These are phyloP conservation scores for Hevea brasiliensis DNA, from an alignment of 345 rosid species.

Conservation along the genomic window DNA sequence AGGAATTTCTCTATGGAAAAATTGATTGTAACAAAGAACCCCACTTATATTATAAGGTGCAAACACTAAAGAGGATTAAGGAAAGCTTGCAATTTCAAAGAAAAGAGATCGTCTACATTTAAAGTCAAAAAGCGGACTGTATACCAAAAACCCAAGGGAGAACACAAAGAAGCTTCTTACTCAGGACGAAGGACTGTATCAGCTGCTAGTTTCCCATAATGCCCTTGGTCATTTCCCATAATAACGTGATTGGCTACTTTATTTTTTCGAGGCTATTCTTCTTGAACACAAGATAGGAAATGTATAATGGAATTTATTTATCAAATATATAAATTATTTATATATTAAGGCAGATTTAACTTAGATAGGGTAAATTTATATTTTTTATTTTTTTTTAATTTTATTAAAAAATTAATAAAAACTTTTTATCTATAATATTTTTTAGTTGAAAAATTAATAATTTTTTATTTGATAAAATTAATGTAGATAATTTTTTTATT, in stretches of 20 bases:
- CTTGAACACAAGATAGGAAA: no score
- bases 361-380: no score
- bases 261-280: no score
- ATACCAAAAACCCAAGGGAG: neutral
- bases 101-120: neutral
- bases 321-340: no score
- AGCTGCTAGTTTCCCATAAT: neutral
- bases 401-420: no score
- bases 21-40: neutral
- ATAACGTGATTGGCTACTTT: neutral
- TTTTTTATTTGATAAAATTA: no score
- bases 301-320: no score
- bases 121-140: conserved; percentile 8
- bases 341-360: no score
- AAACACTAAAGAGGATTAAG: neutral
- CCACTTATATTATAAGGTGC: neutral
- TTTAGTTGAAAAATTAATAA: no score
- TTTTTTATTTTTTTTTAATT: no score
- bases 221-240: neutral
- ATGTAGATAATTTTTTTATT: no score
- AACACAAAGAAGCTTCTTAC: conserved; percentile 18
- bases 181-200: neutral
- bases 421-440: no score
- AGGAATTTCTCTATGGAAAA: neutral
- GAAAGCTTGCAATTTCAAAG: neutral